Evolutionary conservation across 2,329 filamentous ascomycete species (phyloP), one percentile per base, ranked within the genome.

Genomic region (Colletotrichum sublineola): DNA sequence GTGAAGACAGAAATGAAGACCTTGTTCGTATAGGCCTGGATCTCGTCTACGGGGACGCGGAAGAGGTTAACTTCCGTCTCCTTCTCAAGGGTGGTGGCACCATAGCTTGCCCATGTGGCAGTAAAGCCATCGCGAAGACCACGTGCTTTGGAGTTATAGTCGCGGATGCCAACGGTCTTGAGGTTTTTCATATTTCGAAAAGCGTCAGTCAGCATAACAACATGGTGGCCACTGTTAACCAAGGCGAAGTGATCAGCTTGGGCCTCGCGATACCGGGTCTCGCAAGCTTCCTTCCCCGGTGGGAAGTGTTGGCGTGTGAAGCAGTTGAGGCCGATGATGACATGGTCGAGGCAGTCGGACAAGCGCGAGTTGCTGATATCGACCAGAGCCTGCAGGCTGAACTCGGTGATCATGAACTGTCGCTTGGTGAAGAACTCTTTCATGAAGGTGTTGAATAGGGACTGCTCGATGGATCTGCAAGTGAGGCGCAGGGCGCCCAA

Each of bases 391-490:
- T 87, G 83, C 12, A 92, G 81, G 75, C 90, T 92, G 75, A 84
- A 80, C 44, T 87, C 82, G 1, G 86, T 86, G 66, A 92, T 77
- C 87, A 91, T 90, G 80, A 92, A 93, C 77, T 92, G 90, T 76
- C 87, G 89, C 78, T 89, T 90, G 63, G 82, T 84, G 80, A 93
- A 93, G 82, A 91, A 93, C 74, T 92, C 90, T 33, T 82, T 82
- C 38, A 86, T 83, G 75, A 92, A 93, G 44, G 82, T 83, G 61
- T 85, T 82, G 78, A 89, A 88, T 15, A 92, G 81, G 1, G 83
- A 81, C 29, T 80, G 80, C 77, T 92, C 90, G 15, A 90, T 77
- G 24, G 82, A 78, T 67, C 86, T 88, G 81, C 89, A 91, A 3
- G 84, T 84, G 20, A 86, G 80, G 8, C 91, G 89, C 9, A 92